Conservation (phyloP, 1,284 basidiomycete species). For the Tilletia horrida region DNA sequence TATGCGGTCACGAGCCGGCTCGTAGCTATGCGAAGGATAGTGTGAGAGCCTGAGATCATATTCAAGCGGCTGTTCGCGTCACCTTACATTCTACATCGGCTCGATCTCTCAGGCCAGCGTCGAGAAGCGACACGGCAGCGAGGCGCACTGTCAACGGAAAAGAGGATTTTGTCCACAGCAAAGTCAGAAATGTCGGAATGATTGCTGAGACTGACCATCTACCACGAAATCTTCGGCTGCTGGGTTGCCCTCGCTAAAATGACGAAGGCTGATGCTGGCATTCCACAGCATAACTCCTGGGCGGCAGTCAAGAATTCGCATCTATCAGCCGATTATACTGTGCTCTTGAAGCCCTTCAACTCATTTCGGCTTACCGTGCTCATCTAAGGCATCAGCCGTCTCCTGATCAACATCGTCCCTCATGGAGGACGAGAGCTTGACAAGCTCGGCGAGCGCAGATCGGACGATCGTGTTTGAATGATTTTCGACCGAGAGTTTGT, state of each 20-base stretch:
- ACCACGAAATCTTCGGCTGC: background rate
- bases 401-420: background rate
- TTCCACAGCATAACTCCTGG: conserved; percentile 12
- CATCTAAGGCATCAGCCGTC: conserved; percentile 1
- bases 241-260: background rate
- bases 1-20: background rate
- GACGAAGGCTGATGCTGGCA: background rate
- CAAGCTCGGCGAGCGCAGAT: conserved; percentile 1
- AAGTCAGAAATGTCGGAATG: background rate
- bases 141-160: background rate
- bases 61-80: background rate
- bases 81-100: background rate
- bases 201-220: background rate
- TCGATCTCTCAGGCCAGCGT: background rate
- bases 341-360: background rate
- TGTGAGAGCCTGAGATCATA: background rate
- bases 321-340: background rate
- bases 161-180: background rate
- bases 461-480: conserved; percentile 3
- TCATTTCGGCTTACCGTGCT: background rate
- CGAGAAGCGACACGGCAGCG: background rate
- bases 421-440: background rate
- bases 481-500: background rate
- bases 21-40: background rate
- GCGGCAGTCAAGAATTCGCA: background rate